Evolutionary conservation across 257 asterid species (phyloP).

Genomic region (Lycium barbarum): DNA sequence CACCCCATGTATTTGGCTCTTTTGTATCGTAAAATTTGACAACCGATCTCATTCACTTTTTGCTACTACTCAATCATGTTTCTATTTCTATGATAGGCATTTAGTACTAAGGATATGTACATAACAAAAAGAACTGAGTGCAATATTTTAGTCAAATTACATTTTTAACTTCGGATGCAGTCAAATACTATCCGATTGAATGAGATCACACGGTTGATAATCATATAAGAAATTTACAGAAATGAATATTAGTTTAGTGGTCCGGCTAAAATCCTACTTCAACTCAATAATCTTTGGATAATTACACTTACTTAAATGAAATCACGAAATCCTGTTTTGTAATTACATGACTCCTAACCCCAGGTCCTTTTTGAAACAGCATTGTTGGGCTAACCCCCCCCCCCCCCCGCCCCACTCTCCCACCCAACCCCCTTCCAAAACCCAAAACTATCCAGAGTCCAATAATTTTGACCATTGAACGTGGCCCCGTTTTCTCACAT

Average conservation of each 20-base stretch:
- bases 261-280: not conserved
- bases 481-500: not conserved
- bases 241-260: not conserved
- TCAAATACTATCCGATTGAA: not conserved
- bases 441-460: not conserved
- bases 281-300: not conserved
- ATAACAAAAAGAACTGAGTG: not conserved
- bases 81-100: not conserved
- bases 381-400: too few species aligned
- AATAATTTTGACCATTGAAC: constrained; percentile 6
- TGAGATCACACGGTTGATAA: not conserved
- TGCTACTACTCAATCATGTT: not conserved
- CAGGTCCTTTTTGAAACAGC: too few species aligned
- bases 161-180: not conserved
- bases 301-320: not conserved
- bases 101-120: not conserved
- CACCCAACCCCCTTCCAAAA: too few species aligned
- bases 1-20: too few species aligned
- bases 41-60: not conserved
- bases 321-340: not conserved
- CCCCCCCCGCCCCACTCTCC: too few species aligned
- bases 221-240: not conserved
- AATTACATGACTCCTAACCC: not conserved
- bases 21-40: too few species aligned
- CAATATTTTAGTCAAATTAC: not conserved